Evolutionary conservation across 2,329 filamentous ascomycete genomes (phyloP).

Genomic region (Fusarium citri): DNA sequence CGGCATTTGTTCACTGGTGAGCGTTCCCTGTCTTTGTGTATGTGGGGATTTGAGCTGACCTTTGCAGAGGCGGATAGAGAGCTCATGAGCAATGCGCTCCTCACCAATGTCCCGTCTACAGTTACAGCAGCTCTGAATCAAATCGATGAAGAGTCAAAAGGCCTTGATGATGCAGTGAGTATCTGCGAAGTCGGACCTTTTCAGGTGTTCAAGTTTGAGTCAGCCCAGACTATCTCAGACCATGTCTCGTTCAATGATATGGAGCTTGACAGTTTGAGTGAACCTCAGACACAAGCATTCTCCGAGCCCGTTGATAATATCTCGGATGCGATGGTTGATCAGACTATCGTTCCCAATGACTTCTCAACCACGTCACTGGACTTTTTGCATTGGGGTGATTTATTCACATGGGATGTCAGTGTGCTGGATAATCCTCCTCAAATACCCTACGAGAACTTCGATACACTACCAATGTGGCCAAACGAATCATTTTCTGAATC

Average conservation of each 20-base stretch:
- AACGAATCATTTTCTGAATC: constrained; percentile 22
- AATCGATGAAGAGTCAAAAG: constrained; percentile 38
- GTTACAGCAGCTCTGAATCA: constrained; percentile 31
- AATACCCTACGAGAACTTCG: constrained; percentile 10
- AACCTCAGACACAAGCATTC: constrained; percentile 8
- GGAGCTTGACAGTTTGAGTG: constrained; percentile 19
- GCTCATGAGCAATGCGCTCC: constrained; percentile 33
- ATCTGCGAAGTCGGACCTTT: constrained; percentile 29
- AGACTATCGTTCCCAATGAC: background rate
- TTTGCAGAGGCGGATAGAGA: constrained; percentile 25
- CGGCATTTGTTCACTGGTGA: constrained; percentile 38
- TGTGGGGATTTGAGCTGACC: no score
- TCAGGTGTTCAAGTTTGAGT: constrained; percentile 36
- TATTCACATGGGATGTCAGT: constrained; percentile 41
- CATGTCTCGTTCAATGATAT: constrained; percentile 22
- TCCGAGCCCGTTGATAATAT: constrained; percentile 2
- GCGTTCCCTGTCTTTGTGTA: background rate
- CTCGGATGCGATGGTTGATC: fast-evolving
- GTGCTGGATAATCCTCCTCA: constrained; percentile 34
- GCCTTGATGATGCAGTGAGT: background rate
- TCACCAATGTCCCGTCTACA: constrained; percentile 22
- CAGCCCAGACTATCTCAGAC: constrained; percentile 13
- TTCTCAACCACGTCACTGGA: constrained; percentile 11
- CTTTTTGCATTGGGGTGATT: constrained; percentile 38
- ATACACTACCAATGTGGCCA: constrained; percentile 21